Conservation (phyloP, 2,329 filamentous ascomycete genomes). For the Paraphaeosphaeria minitans region DNA sequence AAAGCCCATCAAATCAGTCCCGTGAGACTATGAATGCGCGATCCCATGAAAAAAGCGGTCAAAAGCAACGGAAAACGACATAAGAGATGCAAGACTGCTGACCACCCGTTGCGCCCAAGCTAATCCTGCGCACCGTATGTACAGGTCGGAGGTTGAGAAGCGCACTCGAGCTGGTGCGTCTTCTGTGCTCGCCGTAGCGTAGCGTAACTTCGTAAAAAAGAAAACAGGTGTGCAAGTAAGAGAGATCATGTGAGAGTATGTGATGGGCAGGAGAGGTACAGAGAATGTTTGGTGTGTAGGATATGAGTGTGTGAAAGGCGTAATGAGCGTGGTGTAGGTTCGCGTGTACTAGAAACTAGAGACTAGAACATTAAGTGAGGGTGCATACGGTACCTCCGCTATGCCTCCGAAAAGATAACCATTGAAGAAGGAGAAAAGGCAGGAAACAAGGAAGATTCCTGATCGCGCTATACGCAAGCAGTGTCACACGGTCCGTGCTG, state of each 20-base stretch:
- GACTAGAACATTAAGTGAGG: slow-evolving; percentile 42
- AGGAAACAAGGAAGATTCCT: neutral
- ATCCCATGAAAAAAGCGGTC: neutral
- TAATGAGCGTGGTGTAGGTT: slow-evolving; percentile 27
- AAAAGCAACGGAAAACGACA: neutral
- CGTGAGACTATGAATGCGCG: slow-evolving; percentile 1
- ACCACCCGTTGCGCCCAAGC: neutral
- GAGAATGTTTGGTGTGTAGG: slow-evolving; percentile 1
- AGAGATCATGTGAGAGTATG: neutral
- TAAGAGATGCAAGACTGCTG: slow-evolving; percentile 2
- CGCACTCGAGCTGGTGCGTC: neutral
- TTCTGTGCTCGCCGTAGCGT: slow-evolving; percentile 8
- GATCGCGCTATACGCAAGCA: neutral
- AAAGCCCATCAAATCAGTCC: neutral
- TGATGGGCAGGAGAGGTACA: neutral
- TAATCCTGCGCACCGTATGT: slow-evolving; percentile 1
- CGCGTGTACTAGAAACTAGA: slow-evolving; percentile 34
- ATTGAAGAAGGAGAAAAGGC: neutral
- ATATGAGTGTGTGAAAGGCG: slow-evolving; percentile 5
- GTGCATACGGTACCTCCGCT: slow-evolving; percentile 32
- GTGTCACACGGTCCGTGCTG: neutral
- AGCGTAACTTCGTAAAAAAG: slow-evolving; percentile 6
- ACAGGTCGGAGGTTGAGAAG: slow-evolving; percentile 1
- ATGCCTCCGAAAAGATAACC: slow-evolving; percentile 20
- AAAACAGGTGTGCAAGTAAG: neutral